These are phyloP conservation scores for Orbilia quercus DNA, from an alignment of 2,329 filamentous ascomycete genomes.

Conservation along the genomic window DNA sequence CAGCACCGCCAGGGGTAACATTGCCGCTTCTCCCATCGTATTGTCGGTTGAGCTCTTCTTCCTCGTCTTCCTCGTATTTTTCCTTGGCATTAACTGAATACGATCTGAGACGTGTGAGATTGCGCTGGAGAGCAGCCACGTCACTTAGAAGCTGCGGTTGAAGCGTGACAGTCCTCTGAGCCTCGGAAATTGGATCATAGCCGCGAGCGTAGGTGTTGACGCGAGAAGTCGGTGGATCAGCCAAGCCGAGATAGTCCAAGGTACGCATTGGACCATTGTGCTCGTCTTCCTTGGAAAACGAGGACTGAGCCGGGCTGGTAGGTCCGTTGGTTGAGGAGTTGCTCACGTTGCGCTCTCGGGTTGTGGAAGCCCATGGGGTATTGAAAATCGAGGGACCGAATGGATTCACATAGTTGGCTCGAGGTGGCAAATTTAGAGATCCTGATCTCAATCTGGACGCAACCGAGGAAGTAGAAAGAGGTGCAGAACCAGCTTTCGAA, in stretches of 20 bases:
- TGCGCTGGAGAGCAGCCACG: conserved; percentile 77
- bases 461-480: conserved; percentile 58
- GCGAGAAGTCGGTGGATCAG: conserved; percentile 84
- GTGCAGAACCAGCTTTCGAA: conserved; percentile 62
- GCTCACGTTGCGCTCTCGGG: conserved; percentile 82
- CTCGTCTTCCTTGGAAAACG: conserved; percentile 86
- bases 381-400: conserved; percentile 91
- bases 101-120: conserved; percentile 88
- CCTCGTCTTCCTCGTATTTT: conserved; percentile 90
- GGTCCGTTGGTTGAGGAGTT: conserved; percentile 85
- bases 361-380: conserved; percentile 77
- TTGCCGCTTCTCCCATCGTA: conserved; percentile 70
- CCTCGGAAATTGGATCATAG: conserved; percentile 65
- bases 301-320: conserved; percentile 85
- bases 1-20: conserved; percentile 69
- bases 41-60: conserved; percentile 72
- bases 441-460: conserved; percentile 60
- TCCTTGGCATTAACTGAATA: conserved; percentile 99
- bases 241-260: conserved; percentile 92
- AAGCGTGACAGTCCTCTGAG: conserved; percentile 66
- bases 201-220: conserved; percentile 74
- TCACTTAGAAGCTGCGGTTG: conserved; percentile 76
- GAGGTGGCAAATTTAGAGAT: conserved; percentile 59
- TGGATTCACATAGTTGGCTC: conserved; percentile 65
- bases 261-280: conserved; percentile 89